phyloP scores from a whole-genome alignment of 2,329 filamentous ascomycete species.

The Exserohilum rostratum region DNA sequence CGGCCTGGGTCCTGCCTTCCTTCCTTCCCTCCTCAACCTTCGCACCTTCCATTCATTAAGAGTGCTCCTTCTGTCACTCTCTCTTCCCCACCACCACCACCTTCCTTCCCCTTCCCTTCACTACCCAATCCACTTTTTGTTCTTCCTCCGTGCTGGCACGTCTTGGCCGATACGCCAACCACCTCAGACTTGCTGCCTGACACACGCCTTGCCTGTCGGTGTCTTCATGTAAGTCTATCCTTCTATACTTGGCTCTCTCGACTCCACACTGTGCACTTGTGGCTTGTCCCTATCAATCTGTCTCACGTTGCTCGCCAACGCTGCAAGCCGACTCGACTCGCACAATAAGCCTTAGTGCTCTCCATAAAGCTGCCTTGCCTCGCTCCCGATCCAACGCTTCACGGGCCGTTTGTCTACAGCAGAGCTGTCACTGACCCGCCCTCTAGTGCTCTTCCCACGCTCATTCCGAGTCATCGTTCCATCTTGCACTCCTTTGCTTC shows the following conservation, averaged over 20 bases:
- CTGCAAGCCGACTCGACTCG: too few relatives aligned
- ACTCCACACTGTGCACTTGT: conserved; percentile 18
- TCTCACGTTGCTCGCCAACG: too few relatives aligned
- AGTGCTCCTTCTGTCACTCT: conserved; percentile 23
- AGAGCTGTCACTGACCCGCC: conserved; percentile 23
- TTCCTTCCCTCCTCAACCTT: conserved; percentile 17
- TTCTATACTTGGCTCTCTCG: conserved; percentile 15
- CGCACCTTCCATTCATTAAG: conserved; percentile 40
- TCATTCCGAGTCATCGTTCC: conserved; percentile 24
- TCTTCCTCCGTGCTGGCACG: conserved; percentile 46
- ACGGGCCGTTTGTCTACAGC: conserved; percentile 15
- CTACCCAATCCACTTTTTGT: conserved; percentile 22
- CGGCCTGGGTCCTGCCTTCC: conserved; percentile 31
- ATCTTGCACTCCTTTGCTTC: conserved; percentile 19
- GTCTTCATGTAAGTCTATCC: conserved; percentile 44
- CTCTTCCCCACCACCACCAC: conserved; percentile 11
- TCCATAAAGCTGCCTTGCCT: not conserved
- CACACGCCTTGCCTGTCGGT: conserved; percentile 37
- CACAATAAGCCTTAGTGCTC: not conserved
- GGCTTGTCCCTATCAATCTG: too few relatives aligned
- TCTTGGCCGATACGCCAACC: conserved; percentile 43
- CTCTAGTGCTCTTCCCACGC: conserved; percentile 30
- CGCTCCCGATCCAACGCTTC: conserved; percentile 10
- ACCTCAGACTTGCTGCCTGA: conserved; percentile 30
- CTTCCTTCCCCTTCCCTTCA: conserved; percentile 15